phyloP scores from a whole-genome alignment of 2,329 filamentous ascomycete genomes.

The Claviceps sorghi region DNA sequence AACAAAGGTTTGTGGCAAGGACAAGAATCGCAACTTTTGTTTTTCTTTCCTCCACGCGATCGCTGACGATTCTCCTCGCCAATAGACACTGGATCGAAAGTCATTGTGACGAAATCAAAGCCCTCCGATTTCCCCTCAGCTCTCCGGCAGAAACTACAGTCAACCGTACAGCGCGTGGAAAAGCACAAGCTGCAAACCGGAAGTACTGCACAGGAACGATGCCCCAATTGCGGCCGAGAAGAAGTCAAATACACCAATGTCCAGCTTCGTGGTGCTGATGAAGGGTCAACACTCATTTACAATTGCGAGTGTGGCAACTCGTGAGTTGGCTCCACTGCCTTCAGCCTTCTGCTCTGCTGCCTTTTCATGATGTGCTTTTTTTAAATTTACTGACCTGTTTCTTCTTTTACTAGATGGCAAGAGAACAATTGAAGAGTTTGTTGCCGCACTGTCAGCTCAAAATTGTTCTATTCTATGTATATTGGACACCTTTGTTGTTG shows the following conservation, averaged over 20 bases:
- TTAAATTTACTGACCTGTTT: neutral
- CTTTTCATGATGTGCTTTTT: slow-evolving; percentile 3
- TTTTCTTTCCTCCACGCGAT: neutral
- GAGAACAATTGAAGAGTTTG: slow-evolving; percentile 44
- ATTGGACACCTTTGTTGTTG: neutral
- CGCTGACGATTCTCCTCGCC: neutral
- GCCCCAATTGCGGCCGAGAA: slow-evolving; percentile 64
- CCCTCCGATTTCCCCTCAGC: slow-evolving; percentile 79
- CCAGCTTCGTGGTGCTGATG: slow-evolving; percentile 83
- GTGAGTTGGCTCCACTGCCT: slow-evolving; percentile 31
- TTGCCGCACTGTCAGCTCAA: slow-evolving; percentile 1
- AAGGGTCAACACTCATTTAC: slow-evolving; percentile 88
- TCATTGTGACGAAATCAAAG: slow-evolving; percentile 71
- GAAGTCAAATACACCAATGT: slow-evolving; percentile 76
- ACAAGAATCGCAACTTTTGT: neutral
- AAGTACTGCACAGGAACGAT: slow-evolving; percentile 52
- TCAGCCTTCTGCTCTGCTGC: neutral
- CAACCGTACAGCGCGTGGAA: slow-evolving; percentile 70
- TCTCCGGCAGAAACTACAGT: slow-evolving; percentile 68
- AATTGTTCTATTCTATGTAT: slow-evolving; percentile 1
- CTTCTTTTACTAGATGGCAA: slow-evolving; percentile 28
- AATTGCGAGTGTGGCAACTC: slow-evolving; percentile 76
- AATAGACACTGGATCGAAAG: slow-evolving; percentile 59
- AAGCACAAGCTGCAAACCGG: slow-evolving; percentile 64
- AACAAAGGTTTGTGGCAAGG: slow-evolving; percentile 51